Base-by-base conservation (phyloP, 106 monocot species). In the Allium fistulosum region DNA sequence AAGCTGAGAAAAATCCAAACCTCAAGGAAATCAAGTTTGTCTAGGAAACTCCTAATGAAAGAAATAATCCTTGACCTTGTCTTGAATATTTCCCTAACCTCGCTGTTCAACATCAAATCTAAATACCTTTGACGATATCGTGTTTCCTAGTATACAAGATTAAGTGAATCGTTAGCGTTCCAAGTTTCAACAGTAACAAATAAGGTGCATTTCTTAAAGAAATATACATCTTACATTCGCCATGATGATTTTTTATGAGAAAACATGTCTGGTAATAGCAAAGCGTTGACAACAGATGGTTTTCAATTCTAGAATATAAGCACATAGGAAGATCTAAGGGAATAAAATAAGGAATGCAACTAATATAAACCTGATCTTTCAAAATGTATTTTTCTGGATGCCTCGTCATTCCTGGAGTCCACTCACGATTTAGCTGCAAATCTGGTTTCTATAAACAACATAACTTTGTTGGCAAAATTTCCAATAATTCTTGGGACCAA, bases 91-190 rank as follows among this genome's bases (percentile, higher is more conserved):
- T 88, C 79, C 74, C 88, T 81, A 52, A 96, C 88, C 57, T 92
- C 96, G 80, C 84, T 71, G 66, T 96, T 96, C 76, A 96, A 53
- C 84, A 88, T 83, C 57, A 96, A 70, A 80, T 96, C 96, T 63
- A 95, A 66, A 76, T 95, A 91, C 66, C 94, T 65, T 66, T 91
- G 91, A 62, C 91, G 94, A 72, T 91, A 95, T 10, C 94, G 80
- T 66, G 91, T 91, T 88, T 95, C 94, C 94, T 95, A 57, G 22
- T 18, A 83, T 46, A 5, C 37, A 37, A 62, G 65, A 59, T 37
- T 11, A 74, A 71, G 67, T 15, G 53, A 37, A 64, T 48, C 53
- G 55, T 61, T 11, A 72, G 28, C 46, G 28, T n/a, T 10, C 27
- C 16, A 6, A 56, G 52, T 26, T 67, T 67, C 18, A 61, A 61